Percentiles rank a stretch among this genome's conserved stretches.
Conservation (phyloP, 345 rosid species). For the Corymbia maculata region DNA sequence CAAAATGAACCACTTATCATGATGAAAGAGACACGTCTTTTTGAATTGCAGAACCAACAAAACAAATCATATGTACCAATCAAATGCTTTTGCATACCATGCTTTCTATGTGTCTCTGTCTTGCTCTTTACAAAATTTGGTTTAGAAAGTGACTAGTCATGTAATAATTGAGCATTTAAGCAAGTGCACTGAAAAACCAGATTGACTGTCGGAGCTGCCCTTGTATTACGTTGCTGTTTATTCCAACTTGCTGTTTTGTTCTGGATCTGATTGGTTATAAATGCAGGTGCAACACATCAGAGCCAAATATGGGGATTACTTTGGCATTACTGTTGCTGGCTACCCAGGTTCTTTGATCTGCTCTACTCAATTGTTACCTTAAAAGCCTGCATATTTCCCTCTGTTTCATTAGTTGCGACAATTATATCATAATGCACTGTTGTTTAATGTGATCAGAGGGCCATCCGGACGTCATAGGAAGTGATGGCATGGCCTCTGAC, state of each 20-base stretch:
- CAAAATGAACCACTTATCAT: not conserved
- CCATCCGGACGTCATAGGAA: conserved; percentile 81
- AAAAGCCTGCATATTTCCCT: not conserved
- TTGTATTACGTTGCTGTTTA: not conserved
- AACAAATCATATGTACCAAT: not conserved
- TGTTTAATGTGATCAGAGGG: conserved; percentile 41
- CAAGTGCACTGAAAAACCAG: not conserved
- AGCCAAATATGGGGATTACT: conserved; percentile 69
- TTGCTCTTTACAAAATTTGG: not conserved
- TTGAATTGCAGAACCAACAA: not conserved
- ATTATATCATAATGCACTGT: not conserved
- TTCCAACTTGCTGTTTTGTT: not conserved
- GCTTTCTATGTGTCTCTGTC: not conserved
- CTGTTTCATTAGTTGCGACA: not conserved
- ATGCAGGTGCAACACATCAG: conserved; percentile 65
- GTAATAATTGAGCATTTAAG: too few relatives aligned
- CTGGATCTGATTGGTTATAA: not conserved
- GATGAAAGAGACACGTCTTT: not conserved
- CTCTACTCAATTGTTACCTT: not conserved
- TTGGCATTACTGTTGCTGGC: conserved; percentile 96
- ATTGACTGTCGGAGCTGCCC: not conserved
- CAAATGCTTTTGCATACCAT: not conserved
- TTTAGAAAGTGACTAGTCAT: too few relatives aligned
- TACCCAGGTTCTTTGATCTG: conserved; percentile 58
- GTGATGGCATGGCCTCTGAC: conserved; percentile 53